A percentile compares a stretch with the other conserved stretches of the same genome.
Evolutionary conservation across 1,284 basidiomycete species (phyloP).

Genomic region (Wallemia mellicola): DNA sequence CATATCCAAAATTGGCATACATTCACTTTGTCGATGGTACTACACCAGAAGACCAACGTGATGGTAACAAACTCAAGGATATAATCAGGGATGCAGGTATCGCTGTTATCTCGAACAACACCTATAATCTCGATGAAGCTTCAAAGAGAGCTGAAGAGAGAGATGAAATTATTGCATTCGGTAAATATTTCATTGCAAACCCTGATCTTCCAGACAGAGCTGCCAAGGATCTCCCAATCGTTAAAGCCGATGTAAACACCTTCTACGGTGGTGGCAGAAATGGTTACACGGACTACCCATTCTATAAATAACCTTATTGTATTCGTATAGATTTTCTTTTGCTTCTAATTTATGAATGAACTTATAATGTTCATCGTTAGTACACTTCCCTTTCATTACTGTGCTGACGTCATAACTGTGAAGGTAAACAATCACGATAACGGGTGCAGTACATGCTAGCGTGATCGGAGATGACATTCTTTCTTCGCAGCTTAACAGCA

Average conservation of each 20-base stretch:
- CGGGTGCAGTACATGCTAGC: background rate
- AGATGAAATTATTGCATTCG: background rate
- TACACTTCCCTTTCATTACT: too few species aligned
- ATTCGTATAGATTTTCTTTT: background rate
- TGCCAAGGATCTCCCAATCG: constrained; percentile 16
- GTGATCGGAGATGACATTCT: background rate
- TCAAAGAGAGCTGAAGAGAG: background rate
- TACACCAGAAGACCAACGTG: background rate
- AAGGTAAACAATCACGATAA: background rate
- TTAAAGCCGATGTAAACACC: constrained; percentile 24
- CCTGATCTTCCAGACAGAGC: constrained; percentile 14
- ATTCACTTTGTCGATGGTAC: constrained; percentile 24
- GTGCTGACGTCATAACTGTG: background rate
- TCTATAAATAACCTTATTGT: background rate
- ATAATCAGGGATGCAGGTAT: background rate
- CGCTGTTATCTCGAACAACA: background rate
- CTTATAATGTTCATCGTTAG: too few species aligned
- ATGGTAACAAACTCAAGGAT: background rate
- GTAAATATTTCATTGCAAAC: constrained; percentile 5
- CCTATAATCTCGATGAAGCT: background rate
- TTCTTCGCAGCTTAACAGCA: too few species aligned
- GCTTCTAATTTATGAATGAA: background rate
- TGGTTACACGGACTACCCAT: background rate
- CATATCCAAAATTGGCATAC: constrained; percentile 25
- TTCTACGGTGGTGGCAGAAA: background rate